Conservation (phyloP, 192 early-diverging fungal species). For the Linnemannia zychae region DNA sequence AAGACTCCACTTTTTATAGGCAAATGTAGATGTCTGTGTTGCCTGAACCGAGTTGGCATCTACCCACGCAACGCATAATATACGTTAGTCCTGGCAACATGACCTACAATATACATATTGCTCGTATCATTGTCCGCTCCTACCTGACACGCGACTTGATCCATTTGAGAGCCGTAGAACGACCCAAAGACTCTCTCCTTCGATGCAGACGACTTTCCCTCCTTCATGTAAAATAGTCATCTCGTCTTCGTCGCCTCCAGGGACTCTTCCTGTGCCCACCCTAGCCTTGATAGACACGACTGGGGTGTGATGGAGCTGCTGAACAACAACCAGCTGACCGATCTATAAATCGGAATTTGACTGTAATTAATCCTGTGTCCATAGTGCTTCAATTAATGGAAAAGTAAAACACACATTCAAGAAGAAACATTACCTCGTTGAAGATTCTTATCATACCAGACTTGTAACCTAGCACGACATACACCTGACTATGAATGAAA, state of each 20-base stretch:
- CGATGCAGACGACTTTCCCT: constrained; percentile 67
- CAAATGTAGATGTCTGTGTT: constrained; percentile 57
- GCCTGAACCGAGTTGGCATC: constrained; percentile 26
- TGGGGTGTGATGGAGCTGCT: constrained; percentile 62
- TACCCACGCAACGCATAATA: neutral
- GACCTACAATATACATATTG: too few species aligned
- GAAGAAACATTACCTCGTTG: constrained; percentile 49
- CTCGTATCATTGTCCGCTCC: neutral
- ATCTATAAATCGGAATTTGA: constrained; percentile 29
- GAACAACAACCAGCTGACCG: constrained; percentile 62
- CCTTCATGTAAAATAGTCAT: constrained; percentile 66
- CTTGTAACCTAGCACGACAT: constrained; percentile 66
- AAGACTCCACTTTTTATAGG: constrained; percentile 68
- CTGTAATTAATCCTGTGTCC: neutral
- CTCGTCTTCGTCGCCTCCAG: constrained; percentile 65
- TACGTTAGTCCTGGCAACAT: neutral
- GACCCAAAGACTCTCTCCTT: constrained; percentile 69
- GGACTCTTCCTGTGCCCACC: constrained; percentile 45
- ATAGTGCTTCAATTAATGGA: neutral
- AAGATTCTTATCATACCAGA: constrained; percentile 69
- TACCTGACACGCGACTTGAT: constrained; percentile 33
- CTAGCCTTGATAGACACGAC: constrained; percentile 64
- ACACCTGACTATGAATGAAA: constrained; percentile 57
- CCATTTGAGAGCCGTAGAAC: constrained; percentile 65
- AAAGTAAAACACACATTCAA: neutral